phyloP scores from a whole-genome alignment of 768 basidiomycete species.

The Leccinum fibrillosum region DNA sequence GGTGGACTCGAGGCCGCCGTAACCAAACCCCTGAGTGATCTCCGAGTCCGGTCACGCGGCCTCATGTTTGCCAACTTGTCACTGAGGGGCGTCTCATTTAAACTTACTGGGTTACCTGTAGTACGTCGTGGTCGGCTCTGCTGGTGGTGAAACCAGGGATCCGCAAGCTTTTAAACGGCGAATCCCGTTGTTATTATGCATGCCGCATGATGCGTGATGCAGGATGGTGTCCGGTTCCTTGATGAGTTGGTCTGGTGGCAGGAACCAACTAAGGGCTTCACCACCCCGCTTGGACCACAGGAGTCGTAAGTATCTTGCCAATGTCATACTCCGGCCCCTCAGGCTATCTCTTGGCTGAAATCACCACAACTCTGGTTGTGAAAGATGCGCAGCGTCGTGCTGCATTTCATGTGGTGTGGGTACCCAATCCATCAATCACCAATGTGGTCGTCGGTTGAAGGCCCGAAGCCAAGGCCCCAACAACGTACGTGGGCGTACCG shows the following conservation, averaged over 20 bases:
- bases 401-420: slow-evolving; percentile 32
- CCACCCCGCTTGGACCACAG: slow-evolving; percentile 2
- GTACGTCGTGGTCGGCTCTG: background rate
- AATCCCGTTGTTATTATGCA: slow-evolving; percentile 2
- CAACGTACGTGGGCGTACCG: slow-evolving; percentile 29
- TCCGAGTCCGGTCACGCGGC: background rate
- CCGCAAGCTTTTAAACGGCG: background rate
- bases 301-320: slow-evolving; percentile 2
- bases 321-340: background rate
- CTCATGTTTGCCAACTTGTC: background rate
- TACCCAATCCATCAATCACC: slow-evolving; percentile 39
- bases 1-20: background rate
- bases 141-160: background rate
- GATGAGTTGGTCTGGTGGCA: background rate
- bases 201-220: background rate
- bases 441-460: slow-evolving; percentile 31
- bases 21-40: slow-evolving; percentile 3
- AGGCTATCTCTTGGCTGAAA: background rate
- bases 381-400: slow-evolving; percentile 31
- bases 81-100: background rate
- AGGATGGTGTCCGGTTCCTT: background rate
- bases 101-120: background rate
- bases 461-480: slow-evolving; percentile 25
- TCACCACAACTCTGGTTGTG: background rate
- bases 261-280: background rate